A percentile compares a stretch with the other conserved stretches of the same genome.
Evolutionary conservation across 371 early-diverging fungal species (phyloP).

Genomic region (Lichtheimia ornata): DNA sequence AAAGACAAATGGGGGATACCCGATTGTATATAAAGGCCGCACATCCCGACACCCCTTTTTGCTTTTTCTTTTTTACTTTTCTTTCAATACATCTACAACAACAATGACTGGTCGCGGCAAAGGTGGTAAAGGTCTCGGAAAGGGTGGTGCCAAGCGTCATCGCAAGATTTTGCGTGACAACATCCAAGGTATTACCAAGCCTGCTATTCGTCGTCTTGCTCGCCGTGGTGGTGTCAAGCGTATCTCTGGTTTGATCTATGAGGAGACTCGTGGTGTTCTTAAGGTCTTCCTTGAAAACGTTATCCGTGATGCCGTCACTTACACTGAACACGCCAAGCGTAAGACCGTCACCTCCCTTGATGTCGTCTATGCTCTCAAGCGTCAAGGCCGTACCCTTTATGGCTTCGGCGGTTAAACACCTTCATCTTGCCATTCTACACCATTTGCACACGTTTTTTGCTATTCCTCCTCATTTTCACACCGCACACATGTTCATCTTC

Average conservation of each 20-base stretch:
- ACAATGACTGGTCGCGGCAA: slow-evolving; percentile 94
- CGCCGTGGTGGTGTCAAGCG: slow-evolving; percentile 99
- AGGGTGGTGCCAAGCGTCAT: slow-evolving; percentile 98
- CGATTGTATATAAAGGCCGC: slow-evolving; percentile 1
- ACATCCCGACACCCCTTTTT: slow-evolving; percentile 10
- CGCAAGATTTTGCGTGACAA: slow-evolving; percentile 98
- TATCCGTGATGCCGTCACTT: slow-evolving; percentile 97
- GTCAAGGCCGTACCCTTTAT: slow-evolving; percentile 93
- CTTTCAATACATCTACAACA: slow-evolving; percentile 16
- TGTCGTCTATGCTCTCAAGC: slow-evolving; percentile 96
- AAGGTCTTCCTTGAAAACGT: slow-evolving; percentile 98
- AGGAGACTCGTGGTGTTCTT: slow-evolving; percentile 97
- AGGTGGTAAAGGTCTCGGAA: slow-evolving; percentile 97
- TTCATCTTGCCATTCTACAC: slow-evolving; percentile 2
- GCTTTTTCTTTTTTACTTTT: slow-evolving; percentile 17
- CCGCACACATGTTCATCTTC: slow-evolving; percentile 3
- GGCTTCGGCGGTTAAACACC: slow-evolving; percentile 31
- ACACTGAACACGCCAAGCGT: slow-evolving; percentile 99
- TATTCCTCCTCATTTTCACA: not conserved
- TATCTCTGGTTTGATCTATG: slow-evolving; percentile 99
- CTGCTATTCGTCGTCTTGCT: slow-evolving; percentile 99
- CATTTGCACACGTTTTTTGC: not conserved
- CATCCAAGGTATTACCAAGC: slow-evolving; percentile 99
- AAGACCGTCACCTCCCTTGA: slow-evolving; percentile 95
- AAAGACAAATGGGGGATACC: not conserved